Percentiles rank a stretch among this genome's conserved stretches.
These are phyloP conservation scores for Strigomonas oncopelti DNA, from an alignment of 208 protist genomes.

Conservation along the genomic window DNA sequence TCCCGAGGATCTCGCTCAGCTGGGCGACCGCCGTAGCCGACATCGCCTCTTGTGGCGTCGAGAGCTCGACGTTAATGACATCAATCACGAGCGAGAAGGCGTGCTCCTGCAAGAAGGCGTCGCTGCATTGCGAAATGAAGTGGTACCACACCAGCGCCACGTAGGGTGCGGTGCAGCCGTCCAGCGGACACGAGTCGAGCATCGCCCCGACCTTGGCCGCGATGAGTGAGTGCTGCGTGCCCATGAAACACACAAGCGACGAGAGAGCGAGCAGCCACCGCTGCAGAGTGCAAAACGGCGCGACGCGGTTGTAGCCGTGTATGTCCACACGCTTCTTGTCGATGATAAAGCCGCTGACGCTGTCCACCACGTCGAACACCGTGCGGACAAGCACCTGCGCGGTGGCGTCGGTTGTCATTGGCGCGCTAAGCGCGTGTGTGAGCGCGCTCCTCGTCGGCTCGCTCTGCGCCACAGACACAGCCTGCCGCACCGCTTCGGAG, in stretches of 20 bases:
- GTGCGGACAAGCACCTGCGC: slow-evolving; percentile 11
- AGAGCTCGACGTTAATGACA: slow-evolving; percentile 56
- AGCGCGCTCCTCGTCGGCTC: slow-evolving; percentile 9
- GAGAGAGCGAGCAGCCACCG: slow-evolving; percentile 72
- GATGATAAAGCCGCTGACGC: slow-evolving; percentile 10
- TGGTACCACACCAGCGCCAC: slow-evolving; percentile 51
- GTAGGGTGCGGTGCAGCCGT: slow-evolving; percentile 7
- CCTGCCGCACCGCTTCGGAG: slow-evolving; percentile 24
- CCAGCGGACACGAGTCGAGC: slow-evolving; percentile 43
- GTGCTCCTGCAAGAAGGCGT: slow-evolving; percentile 66
- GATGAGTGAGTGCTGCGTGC: slow-evolving; percentile 56
- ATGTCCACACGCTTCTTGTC: neutral
- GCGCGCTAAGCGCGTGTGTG: neutral
- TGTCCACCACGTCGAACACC: slow-evolving; percentile 27
- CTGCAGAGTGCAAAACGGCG: slow-evolving; percentile 8
- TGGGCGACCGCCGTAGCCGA: neutral
- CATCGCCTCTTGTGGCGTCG: slow-evolving; percentile 16
- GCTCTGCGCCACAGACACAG: slow-evolving; percentile 27
- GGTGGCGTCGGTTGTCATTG: neutral
- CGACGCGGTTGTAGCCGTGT: neutral
- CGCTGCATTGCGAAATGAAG: slow-evolving; percentile 51
- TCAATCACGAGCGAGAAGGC: slow-evolving; percentile 69
- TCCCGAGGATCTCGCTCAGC: neutral
- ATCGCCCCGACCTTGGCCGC: slow-evolving; percentile 80
- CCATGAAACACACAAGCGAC: slow-evolving; percentile 65